phyloP scores from a whole-genome alignment of 352 stramenopile species.

The Phytophthora melonis region DNA sequence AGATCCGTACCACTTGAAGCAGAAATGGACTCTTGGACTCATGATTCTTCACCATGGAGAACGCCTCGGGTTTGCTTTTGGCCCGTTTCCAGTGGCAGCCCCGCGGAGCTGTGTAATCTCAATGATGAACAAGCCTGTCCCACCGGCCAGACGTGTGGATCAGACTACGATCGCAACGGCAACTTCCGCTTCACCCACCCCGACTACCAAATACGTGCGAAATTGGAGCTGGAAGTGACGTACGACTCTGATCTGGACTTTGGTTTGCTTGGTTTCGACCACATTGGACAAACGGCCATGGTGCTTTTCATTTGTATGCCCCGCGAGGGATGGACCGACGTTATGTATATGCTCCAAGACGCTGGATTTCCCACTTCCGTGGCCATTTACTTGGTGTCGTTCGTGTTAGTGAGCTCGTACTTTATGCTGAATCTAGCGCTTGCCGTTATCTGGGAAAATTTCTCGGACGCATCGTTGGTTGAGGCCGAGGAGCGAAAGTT shows the following conservation, averaged over 20 bases:
- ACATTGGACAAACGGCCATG: conserved; percentile 82
- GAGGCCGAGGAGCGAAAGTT: conserved; percentile 55
- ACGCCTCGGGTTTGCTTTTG: conserved; percentile 86
- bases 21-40: conserved; percentile 43
- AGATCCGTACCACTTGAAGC: conserved; percentile 24
- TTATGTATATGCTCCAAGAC: conserved; percentile 76
- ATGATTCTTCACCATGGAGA: conserved; percentile 59
- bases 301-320: conserved; percentile 93
- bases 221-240: conserved; percentile 39
- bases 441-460: conserved; percentile 90
- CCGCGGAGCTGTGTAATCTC: conserved; percentile 61
- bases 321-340: conserved; percentile 88
- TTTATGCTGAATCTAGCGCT: conserved; percentile 94
- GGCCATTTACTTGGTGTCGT: conserved; percentile 85
- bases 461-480: conserved; percentile 66
- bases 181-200: conserved; percentile 76
- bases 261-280: conserved; percentile 90
- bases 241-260: conserved; percentile 84
- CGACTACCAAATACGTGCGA: conserved; percentile 36
- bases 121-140: conserved; percentile 45
- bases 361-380: conserved; percentile 51
- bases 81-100: conserved; percentile 79
- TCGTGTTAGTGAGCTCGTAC: conserved; percentile 89
- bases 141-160: conserved; percentile 58
- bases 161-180: conserved; percentile 63